These are phyloP conservation scores for Tolypocladium inflatum DNA, from an alignment of 2,329 filamentous ascomycete genomes.

Conservation along the genomic window DNA sequence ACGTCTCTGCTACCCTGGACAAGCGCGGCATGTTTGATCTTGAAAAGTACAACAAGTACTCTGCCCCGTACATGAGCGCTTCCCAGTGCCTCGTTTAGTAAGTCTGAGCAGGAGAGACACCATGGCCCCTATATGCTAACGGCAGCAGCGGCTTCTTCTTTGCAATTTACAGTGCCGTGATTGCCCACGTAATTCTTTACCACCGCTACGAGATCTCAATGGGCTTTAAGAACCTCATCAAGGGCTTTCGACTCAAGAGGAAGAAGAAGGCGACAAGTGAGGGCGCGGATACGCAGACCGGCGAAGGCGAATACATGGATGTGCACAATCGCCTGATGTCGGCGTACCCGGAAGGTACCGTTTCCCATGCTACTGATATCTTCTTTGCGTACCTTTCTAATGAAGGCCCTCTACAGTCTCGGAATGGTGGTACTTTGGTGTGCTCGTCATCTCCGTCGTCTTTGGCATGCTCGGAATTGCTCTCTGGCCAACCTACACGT, in stretches of 20 bases:
- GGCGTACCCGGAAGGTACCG: conserved; percentile 26
- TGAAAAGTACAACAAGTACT: conserved; percentile 29
- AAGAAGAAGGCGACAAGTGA: conserved; percentile 7
- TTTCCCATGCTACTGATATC: neutral
- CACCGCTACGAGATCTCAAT: conserved; percentile 27
- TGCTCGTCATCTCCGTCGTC: conserved; percentile 19
- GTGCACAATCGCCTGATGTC: conserved; percentile 39
- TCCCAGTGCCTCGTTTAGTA: conserved; percentile 21
- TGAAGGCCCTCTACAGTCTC: conserved; percentile 18
- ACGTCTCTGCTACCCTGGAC: conserved; percentile 23
- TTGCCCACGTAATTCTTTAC: conserved; percentile 30
- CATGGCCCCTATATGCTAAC: neutral
- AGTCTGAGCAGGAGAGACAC: neutral
- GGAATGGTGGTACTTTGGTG: conserved; percentile 36
- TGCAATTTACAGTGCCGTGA: conserved; percentile 26
- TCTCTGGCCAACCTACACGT: conserved; percentile 31
- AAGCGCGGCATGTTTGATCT: conserved; percentile 24
- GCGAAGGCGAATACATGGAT: conserved; percentile 16
- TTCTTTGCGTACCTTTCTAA: no score
- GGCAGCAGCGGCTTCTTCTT: conserved; percentile 26
- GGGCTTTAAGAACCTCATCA: conserved; percentile 22
- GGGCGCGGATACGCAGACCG: neutral
- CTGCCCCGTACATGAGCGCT: conserved; percentile 30
- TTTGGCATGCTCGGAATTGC: conserved; percentile 24
- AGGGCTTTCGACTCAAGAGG: conserved; percentile 16